Evolutionary conservation across 345 rosid genomes (phyloP).

Genomic region (Dovyalis caffra): DNA sequence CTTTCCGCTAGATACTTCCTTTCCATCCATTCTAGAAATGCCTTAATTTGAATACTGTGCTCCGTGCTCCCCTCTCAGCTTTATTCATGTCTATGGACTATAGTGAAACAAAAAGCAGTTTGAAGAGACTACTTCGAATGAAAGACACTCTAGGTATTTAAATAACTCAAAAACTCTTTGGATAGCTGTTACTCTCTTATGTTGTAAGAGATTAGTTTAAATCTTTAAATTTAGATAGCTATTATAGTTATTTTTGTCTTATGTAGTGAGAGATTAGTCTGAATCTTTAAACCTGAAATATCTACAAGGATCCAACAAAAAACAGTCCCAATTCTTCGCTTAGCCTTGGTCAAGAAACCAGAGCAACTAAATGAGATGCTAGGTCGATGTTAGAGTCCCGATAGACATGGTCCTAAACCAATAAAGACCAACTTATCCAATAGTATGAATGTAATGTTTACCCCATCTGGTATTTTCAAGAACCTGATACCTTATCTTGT

Average conservation of each 20-base stretch:
- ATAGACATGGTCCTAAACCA: neutral
- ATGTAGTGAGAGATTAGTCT: no score
- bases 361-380: neutral
- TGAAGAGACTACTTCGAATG: no score
- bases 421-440: neutral
- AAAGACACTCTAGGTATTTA: no score
- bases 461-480: neutral
- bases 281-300: no score
- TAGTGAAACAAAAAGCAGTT: neutral
- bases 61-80: neutral
- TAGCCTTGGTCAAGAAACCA: neutral
- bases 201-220: no score
- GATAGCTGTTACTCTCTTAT: no score
- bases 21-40: slow-evolving; percentile 7
- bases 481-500: neutral
- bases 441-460: neutral
- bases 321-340: no score
- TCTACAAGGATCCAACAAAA: no score
- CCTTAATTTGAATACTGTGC: neutral
- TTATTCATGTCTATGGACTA: no score
- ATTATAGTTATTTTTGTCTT: no score
- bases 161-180: no score
- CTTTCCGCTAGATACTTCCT: slow-evolving; percentile 20
- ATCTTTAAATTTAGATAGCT: no score
- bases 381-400: neutral